Conservation (phyloP, 345 rosid genomes). For the Gossypium bickii region DNA sequence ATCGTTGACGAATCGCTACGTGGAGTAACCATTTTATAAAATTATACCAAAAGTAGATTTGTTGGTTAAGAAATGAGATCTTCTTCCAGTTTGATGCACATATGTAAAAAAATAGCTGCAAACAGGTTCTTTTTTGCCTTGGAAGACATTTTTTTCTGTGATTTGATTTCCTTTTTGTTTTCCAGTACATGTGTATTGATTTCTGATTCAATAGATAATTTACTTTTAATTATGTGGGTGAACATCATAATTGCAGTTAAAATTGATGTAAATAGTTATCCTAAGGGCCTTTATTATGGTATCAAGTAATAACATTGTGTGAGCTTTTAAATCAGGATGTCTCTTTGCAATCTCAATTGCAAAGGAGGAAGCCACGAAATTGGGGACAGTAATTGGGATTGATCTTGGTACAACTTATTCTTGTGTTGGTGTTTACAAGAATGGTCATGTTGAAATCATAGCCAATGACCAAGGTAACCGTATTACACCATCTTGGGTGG, state of each 20-base stretch:
- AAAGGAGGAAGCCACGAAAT: conserved; percentile 64
- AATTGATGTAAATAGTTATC: neutral
- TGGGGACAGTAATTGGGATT: conserved; percentile 92
- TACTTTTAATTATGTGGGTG: neutral
- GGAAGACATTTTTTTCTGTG: too few species aligned
- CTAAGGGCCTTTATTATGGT: neutral
- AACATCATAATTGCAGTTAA: neutral
- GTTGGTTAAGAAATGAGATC: too few species aligned
- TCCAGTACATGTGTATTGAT: neutral
- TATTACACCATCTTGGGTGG: conserved; percentile 98
- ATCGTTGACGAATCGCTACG: too few species aligned
- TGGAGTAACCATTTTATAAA: too few species aligned
- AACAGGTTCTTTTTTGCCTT: too few species aligned
- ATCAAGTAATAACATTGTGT: neutral
- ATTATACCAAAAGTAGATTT: too few species aligned
- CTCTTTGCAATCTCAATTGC: conserved; percentile 57
- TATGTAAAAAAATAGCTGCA: too few species aligned
- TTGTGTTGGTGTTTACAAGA: conserved; percentile 96
- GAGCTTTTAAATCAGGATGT: conserved; percentile 34
- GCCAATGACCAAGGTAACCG: conserved; percentile 99
- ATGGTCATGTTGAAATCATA: conserved; percentile 94
- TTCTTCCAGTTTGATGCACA: too few species aligned
- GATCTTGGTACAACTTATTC: conserved; percentile 97
- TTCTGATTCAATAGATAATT: neutral
- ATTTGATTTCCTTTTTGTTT: too few species aligned